Base-by-base conservation (phyloP, 305 asterid species). In the Coffea humblotiana region DNA sequence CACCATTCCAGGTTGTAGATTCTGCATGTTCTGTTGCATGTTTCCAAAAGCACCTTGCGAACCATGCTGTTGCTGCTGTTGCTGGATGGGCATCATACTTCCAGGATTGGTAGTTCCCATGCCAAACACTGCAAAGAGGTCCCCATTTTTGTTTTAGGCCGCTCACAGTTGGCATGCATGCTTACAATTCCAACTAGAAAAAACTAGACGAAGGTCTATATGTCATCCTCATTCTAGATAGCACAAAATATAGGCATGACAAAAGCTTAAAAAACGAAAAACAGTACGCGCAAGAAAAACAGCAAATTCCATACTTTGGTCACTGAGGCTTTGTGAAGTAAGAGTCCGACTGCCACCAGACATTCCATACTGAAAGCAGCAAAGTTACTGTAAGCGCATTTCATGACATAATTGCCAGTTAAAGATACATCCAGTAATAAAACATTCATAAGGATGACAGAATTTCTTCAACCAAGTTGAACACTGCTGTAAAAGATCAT, bases 101-200 rank as follows among this genome's bases (percentile, higher is more conserved):
- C 98, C 90, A 43, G 92, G 88, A 86, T 86, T 90, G 63, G 83
- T 82, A 64, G 97, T 88, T 78, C 98, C 98, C 92, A 92, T 90
- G 87, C 89, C 91, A 76, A 86, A 95, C 91, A 93, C 99, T 95
- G 93, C 83, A 86, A 77, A 61, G 61, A 79, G 29, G 74, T n/a
- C 51, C 16, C 48, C 63, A 77, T 74, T 68, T 37, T 71, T 29
- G 58, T 70, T 76, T 25, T 16, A 71, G 75, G n/a, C 66, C 29
- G 27, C 37, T 58, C 70, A 37, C 54, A 71, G 7, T 10, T 37
- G 47, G 45, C 49, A 51, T 19, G 23, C n/a, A 75, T 43, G 23
- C 27, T n/a, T 15, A 4, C 2, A 76, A 14, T 21, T 15, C 14
- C n/a, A 78, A 71, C 7, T 4, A 49, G 25, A 7, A 27, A 18